Evolutionary conservation across 169 alveolate genomes (phyloP).

Genomic region (Plasmodium adleri): DNA sequence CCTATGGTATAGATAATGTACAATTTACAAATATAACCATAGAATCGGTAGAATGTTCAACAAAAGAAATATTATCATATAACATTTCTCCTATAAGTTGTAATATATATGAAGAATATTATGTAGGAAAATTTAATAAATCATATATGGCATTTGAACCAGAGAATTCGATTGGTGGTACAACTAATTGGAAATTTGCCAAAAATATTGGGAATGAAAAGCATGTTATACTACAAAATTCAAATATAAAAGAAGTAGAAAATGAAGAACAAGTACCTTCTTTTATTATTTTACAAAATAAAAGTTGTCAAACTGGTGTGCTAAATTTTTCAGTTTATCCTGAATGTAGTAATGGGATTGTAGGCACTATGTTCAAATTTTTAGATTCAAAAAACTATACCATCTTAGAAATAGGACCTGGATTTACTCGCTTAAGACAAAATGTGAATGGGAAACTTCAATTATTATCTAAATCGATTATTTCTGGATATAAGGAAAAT

Average conservation of each 20-base stretch:
- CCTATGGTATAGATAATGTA: conserved; percentile 83
- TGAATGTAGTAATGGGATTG: conserved; percentile 86
- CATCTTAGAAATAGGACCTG: conserved; percentile 84
- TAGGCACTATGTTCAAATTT: conserved; percentile 86
- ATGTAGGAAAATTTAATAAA: conserved; percentile 16
- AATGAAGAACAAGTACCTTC: conserved; percentile 77
- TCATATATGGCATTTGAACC: conserved; percentile 31
- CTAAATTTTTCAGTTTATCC: conserved; percentile 84
- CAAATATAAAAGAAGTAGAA: conserved; percentile 70
- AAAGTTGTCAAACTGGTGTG: conserved; percentile 85
- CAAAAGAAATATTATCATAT: conserved; percentile 78
- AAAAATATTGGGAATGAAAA: conserved; percentile 87
- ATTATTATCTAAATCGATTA: conserved; percentile 80
- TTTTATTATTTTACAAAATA: conserved; percentile 81
- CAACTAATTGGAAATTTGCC: conserved; percentile 81
- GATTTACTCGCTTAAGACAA: conserved; percentile 82
- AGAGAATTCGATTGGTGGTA: conserved; percentile 57
- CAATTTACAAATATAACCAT: conserved; percentile 82
- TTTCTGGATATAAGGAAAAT: conserved; percentile 78
- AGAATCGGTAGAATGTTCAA: conserved; percentile 86
- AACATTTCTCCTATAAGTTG: conserved; percentile 87
- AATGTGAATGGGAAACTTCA: conserved; percentile 80
- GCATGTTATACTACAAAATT: conserved; percentile 84
- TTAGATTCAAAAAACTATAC: conserved; percentile 84
- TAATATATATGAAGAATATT: conserved; percentile 81